Evolutionary conservation across 345 rosid genomes (phyloP), one percentile per base, ranked within the genome.

Genomic region (Syzygium jambos): DNA sequence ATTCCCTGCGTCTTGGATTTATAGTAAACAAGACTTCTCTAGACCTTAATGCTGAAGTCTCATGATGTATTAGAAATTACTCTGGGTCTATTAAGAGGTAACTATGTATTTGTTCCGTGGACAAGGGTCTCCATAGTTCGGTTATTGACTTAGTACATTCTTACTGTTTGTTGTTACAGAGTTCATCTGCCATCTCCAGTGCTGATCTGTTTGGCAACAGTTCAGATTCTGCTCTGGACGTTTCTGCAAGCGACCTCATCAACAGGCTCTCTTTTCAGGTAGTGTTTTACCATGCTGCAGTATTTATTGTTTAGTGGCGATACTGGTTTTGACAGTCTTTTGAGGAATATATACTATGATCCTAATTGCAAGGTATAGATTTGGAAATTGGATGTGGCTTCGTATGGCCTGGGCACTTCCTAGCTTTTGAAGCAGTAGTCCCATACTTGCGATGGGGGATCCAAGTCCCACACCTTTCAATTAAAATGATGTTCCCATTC

Each of bases 211-310:
- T 96, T 87, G 99, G 99, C 80, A 86, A 91, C 5, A 86, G 77
- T 38, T 17, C 86, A 23, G 98, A 96, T 85, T 59, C 94, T 65
- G 80, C 95, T 38, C 46, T 93, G 46, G 99, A 97, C 87, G 90
- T 95, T 86, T 91, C 97, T 85, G 96, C 99, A 4, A 92, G 99
- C 82, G 99, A 98, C 88, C 95, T 98, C 65, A 94, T 98, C 86
- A 95, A 93, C 78, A 91, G 97, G 52, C 90, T 98, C 43, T 96
- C 99, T 29, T 96, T 95, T 93, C 99, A 98, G 96, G 99, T 98
- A 84, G 43, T 80, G 65, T 27, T 73, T 27, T 9, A 38, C 49
- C 49, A 38, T 73, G 49, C 80, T 73, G 49, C 25, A 73, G 80
- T 5, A 38, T 19, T 38, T 19, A 43, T 84, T 54, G 55, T 84